phyloP scores from a whole-genome alignment of 2,329 filamentous ascomycete species.

The Coleophoma cylindrospora region DNA sequence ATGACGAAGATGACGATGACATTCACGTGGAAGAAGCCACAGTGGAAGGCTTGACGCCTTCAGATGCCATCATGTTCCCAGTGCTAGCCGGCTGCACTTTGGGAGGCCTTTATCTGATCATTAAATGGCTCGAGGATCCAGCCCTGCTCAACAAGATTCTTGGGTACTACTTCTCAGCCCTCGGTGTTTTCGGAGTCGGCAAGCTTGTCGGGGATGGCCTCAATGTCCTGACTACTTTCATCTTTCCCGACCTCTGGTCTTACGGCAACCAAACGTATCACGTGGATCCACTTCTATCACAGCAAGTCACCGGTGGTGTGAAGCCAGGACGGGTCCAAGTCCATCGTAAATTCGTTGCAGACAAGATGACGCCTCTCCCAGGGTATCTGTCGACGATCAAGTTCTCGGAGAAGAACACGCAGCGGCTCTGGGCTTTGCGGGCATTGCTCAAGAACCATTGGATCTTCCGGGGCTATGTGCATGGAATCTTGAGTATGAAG shows the following conservation, averaged over 20 bases:
- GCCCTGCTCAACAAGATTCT: slow-evolving; percentile 77
- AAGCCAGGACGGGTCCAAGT: slow-evolving; percentile 7
- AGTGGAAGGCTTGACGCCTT: slow-evolving; percentile 66
- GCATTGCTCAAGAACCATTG: slow-evolving; percentile 46
- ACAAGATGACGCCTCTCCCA: slow-evolving; percentile 33
- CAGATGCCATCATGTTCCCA: slow-evolving; percentile 82
- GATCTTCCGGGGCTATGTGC: slow-evolving; percentile 29
- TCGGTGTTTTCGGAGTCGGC: slow-evolving; percentile 73
- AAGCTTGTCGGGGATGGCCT: slow-evolving; percentile 70
- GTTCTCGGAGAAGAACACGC: slow-evolving; percentile 20
- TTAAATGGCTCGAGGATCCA: slow-evolving; percentile 83
- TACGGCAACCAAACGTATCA: slow-evolving; percentile 44
- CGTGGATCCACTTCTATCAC: slow-evolving; percentile 29
- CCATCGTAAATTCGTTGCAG: slow-evolving; percentile 10
- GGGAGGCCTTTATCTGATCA: slow-evolving; percentile 75
- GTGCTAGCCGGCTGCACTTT: slow-evolving; percentile 70
- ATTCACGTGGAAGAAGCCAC: slow-evolving; percentile 52
- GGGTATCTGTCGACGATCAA: slow-evolving; percentile 29
- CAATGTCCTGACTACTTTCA: slow-evolving; percentile 56
- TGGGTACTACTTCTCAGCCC: slow-evolving; percentile 74
- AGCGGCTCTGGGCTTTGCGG: slow-evolving; percentile 44
- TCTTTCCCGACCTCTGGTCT: slow-evolving; percentile 70
- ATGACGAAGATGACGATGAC: slow-evolving; percentile 40
- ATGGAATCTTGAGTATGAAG: slow-evolving; percentile 15
- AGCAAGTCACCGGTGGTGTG: slow-evolving; percentile 13